Conservation (phyloP, 768 basidiomycete genomes). For the Mycena indigotica region DNA sequence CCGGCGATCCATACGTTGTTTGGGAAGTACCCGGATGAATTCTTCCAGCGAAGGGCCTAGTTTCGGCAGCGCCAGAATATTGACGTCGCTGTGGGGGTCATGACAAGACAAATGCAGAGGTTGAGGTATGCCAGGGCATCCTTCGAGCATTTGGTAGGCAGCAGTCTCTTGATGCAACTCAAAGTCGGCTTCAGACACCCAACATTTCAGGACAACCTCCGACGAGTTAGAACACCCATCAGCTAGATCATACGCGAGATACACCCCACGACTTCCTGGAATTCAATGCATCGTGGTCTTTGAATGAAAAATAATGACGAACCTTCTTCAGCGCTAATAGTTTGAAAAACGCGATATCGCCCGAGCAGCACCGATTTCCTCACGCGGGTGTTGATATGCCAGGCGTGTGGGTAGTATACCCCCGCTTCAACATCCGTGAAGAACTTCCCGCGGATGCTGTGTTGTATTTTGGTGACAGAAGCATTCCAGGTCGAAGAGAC, state of each 20-base stretch:
- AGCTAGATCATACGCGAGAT: slow-evolving; percentile 32
- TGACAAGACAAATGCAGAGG: slow-evolving; percentile 20
- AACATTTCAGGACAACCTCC: slow-evolving; percentile 34
- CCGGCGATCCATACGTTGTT: slow-evolving; percentile 18
- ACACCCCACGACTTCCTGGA: slow-evolving; percentile 33
- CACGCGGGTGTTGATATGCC: slow-evolving; percentile 35
- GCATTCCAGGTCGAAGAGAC: slow-evolving; percentile 28
- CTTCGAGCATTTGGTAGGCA: slow-evolving; percentile 25
- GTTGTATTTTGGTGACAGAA: slow-evolving; percentile 11
- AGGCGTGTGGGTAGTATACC: slow-evolving; percentile 32
- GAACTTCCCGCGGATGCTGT: slow-evolving; percentile 9
- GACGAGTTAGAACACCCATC: slow-evolving; percentile 26
- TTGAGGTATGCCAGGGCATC: slow-evolving; percentile 18
- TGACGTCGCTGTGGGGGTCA: slow-evolving; percentile 24
- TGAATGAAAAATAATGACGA: slow-evolving; percentile 5
- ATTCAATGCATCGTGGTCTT: not conserved
- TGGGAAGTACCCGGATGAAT: slow-evolving; percentile 20
- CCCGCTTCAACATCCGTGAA: slow-evolving; percentile 29
- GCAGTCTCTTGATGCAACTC: slow-evolving; percentile 31
- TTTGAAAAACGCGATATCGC: slow-evolving; percentile 31
- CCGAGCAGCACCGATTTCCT: slow-evolving; percentile 26
- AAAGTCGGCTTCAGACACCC: slow-evolving; percentile 24
- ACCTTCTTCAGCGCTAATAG: slow-evolving; percentile 32
- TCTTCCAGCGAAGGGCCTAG: slow-evolving; percentile 33
- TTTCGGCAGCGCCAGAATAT: slow-evolving; percentile 30